These are phyloP conservation scores for Pseudofabraea citricarpa DNA, from an alignment of 2,329 filamentous ascomycete species.

Conservation along the genomic window DNA sequence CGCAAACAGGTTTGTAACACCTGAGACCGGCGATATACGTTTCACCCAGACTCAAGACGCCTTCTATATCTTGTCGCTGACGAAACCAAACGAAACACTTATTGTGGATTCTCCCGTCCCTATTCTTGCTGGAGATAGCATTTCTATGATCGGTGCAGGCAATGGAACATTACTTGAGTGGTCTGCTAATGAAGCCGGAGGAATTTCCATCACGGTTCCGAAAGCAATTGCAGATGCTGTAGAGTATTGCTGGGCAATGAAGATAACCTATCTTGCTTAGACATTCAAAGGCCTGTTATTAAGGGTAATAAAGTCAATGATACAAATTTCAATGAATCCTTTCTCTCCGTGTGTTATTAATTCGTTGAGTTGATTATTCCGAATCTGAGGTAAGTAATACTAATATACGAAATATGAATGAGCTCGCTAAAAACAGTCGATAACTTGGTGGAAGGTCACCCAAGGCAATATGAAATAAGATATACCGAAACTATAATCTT, in stretches of 20 bases:
- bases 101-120: slow-evolving; percentile 40
- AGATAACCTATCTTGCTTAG: slow-evolving; percentile 9
- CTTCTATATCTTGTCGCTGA: slow-evolving; percentile 46
- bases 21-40: slow-evolving; percentile 39
- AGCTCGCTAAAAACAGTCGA: too few species aligned
- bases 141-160: slow-evolving; percentile 37
- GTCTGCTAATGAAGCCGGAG: slow-evolving; percentile 13
- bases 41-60: slow-evolving; percentile 48
- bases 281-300: too few species aligned
- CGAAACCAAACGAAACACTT: slow-evolving; percentile 35
- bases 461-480: too few species aligned
- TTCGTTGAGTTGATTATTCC: too few species aligned
- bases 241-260: slow-evolving; percentile 16
- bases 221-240: slow-evolving; percentile 6
- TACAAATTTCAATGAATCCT: too few species aligned
- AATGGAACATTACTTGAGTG: slow-evolving; percentile 24
- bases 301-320: too few species aligned
- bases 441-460: too few species aligned
- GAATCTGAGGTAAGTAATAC: too few species aligned
- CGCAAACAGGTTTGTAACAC: slow-evolving; percentile 32
- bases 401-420: too few species aligned
- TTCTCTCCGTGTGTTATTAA: too few species aligned
- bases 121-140: slow-evolving; percentile 38
- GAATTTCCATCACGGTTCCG: slow-evolving; percentile 22
- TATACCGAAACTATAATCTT: too few species aligned